These are phyloP conservation scores for Nicotiana sylvestris DNA, from an alignment of 257 asterid species.

Conservation along the genomic window DNA sequence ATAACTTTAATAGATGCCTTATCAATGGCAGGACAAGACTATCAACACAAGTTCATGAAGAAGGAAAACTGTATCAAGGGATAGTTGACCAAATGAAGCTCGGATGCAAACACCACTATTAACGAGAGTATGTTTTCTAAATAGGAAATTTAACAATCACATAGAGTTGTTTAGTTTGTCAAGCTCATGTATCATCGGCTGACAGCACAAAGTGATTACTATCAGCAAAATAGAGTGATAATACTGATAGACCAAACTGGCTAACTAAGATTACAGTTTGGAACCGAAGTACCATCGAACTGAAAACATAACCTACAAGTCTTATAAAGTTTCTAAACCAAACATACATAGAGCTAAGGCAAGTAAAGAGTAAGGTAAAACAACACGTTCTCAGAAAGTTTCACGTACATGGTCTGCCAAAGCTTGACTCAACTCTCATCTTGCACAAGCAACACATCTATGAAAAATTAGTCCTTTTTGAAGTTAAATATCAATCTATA, in stretches of 20 bases:
- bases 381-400: not conserved
- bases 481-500: not conserved
- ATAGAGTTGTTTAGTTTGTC: not conserved
- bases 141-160: not conserved
- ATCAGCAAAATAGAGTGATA: not conserved
- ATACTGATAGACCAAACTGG: not conserved
- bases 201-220: not conserved
- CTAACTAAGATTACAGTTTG: not conserved
- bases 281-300: not conserved
- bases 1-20: not conserved
- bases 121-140: not conserved
- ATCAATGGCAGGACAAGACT: not conserved
- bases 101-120: not conserved
- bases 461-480: not conserved
- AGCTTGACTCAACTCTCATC: not conserved
- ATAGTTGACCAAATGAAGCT: not conserved
- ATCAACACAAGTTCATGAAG: not conserved
- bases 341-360: not conserved
- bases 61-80: not conserved
- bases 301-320: not conserved
- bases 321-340: not conserved
- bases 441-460: not conserved
- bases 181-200: not conserved
- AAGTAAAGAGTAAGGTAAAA: slow-evolving; percentile 8
- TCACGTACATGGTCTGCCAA: not conserved